Conservation (phyloP, 2,329 filamentous ascomycete genomes). For the Lecanicillium sp. region DNA sequence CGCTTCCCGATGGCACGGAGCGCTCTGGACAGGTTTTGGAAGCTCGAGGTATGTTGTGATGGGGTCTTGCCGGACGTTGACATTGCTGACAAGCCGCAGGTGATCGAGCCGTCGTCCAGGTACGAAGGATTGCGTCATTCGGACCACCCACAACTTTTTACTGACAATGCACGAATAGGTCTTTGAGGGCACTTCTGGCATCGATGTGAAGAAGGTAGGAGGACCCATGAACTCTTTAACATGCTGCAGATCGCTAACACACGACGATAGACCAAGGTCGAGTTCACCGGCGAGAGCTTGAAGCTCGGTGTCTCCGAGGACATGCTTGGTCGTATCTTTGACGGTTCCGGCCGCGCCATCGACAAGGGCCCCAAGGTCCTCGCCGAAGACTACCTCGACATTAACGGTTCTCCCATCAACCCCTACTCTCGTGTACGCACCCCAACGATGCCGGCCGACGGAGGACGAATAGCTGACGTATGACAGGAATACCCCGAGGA, state of each 20-base stretch:
- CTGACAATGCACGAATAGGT: slow-evolving; percentile 52
- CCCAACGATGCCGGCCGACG: not conserved
- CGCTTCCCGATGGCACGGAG: slow-evolving; percentile 89
- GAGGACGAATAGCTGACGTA: slow-evolving; percentile 17
- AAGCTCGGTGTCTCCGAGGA: slow-evolving; percentile 99
- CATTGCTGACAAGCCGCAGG: slow-evolving; percentile 44
- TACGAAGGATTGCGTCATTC: slow-evolving; percentile 35
- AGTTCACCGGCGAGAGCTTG: slow-evolving; percentile 94
- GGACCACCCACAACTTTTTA: slow-evolving; percentile 19
- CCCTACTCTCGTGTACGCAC: slow-evolving; percentile 81
- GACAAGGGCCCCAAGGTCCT: slow-evolving; percentile 98
- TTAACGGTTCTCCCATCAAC: slow-evolving; percentile 98
- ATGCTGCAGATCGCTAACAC: slow-evolving; percentile 21
- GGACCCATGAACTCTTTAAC: not conserved
- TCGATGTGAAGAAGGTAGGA: slow-evolving; percentile 95
- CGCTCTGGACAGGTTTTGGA: slow-evolving; percentile 94
- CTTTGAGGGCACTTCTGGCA: slow-evolving; percentile 93
- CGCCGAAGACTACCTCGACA: slow-evolving; percentile 96
- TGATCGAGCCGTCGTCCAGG: slow-evolving; percentile 91
- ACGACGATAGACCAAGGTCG: slow-evolving; percentile 73
- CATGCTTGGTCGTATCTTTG: slow-evolving; percentile 98
- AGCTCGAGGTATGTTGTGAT: slow-evolving; percentile 68
- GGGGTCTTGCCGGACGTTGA: slow-evolving; percentile 19
- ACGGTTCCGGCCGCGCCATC: slow-evolving; percentile 95
- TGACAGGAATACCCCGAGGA: slow-evolving; percentile 91